Base-by-base conservation (phyloP, 192 early-diverging fungal genomes). In the Backusella westeae region DNA sequence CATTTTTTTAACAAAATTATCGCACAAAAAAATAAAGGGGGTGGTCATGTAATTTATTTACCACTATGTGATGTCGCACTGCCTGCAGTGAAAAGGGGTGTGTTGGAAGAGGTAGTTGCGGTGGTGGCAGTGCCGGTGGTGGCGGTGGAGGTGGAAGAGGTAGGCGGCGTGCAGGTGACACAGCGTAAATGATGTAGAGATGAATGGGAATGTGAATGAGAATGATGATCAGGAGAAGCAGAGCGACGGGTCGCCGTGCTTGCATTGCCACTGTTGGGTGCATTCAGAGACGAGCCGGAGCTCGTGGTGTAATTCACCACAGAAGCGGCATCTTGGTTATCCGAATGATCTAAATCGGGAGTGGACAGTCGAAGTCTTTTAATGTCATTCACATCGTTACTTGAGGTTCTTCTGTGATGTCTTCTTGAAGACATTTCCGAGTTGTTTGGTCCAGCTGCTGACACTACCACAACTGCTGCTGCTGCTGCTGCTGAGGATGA, bases 341-440 rank as follows among this genome's bases (percentile, higher is more conserved):
- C 70, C 15, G 70, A 41, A 71, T 71, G 70, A 71, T 75, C 74
- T 34, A 75, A 41, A 59, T 74, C 73, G 4, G 78, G 69, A 6
- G 74, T 74, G 5, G 73, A 75, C 1, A 77, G 38, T 44, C 79
- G 42, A 36, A 75, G 69, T 9, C 80, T 76, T 44, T 82, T 82
- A 71, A 76, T 76, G 35, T 79, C 77, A 34, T 71, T 78, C 10
- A 82, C 68, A 69, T 78, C 77, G 21, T 82, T 82, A 67, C 81
- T 82, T 1, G 81, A 82, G 3, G 77, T 82, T 65, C 81, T 74
- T n/a, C 81, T 71, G 72, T 82, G 81, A 70, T 82, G 81, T 35
- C 71, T 66, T 68, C 81, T 49, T 10, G 66, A 36, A 4, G 74
- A 46, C n/a, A 75, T 39, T 21, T 59, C 44, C 34, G 41, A 12